Base-by-base conservation (phyloP, 768 basidiomycete species). In the Tricholoma sp. region DNA sequence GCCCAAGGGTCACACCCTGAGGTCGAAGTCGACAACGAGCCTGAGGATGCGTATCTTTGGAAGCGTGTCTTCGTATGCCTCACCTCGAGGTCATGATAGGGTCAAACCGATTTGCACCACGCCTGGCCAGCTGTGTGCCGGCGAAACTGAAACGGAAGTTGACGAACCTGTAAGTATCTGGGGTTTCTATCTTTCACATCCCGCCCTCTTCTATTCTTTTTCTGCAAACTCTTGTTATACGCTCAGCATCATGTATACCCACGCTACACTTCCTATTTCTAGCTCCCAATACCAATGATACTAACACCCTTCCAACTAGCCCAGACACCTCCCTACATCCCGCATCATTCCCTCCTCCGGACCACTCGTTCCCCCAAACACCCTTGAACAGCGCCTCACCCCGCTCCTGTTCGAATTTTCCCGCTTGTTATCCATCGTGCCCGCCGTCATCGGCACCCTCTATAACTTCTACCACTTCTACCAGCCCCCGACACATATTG, bases 101-200 rank as follows among this genome's bases (percentile, higher is more conserved):
- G 67, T 74, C 52, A 82, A 77, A 64, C 69, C 68, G 32, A 88
- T 89, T 63, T 85, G 81, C n/a, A 89, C 88, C 0, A 75, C 81
- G 0, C 82, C 80, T 16, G 85, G 79, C 2, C 74, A 74, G 55
- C 64, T 73, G 39, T 83, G 88, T 59, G 86, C 85, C 24, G 86
- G 86, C 6, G 88, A 90, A 71, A 89, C 89, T 0, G 88, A 91
- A 66, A 89, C 89, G 0, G 89, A 91, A 66, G 76, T 81, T 11
- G 88, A 90, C 63, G 88, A 90, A 64, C 84, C 84, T 34, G 88
- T 89, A 66, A 74, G 87, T 72, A 16, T 14, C 14, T 16, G 14
- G 35, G 35, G 14, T 5, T 37, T 37, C 6, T 27, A 3, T 32
- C 31, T 32, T 32, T 32, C 2, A 32, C 8, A 32, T 32, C 10